These are phyloP conservation scores for Protostelium mycophagum DNA, from an alignment of 78 protist genomes.

Conservation along the genomic window DNA sequence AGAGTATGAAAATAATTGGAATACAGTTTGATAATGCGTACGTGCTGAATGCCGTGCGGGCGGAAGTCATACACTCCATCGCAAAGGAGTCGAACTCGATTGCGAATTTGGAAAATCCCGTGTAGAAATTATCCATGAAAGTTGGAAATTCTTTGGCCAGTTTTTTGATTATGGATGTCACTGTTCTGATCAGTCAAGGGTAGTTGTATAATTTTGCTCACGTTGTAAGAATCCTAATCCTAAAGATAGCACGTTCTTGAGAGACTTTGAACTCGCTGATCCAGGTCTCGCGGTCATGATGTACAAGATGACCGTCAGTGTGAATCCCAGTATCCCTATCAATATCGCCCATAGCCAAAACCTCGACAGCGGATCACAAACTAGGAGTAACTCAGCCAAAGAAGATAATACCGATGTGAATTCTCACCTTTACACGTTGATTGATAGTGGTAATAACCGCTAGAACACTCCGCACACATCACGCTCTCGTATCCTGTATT, in stretches of 20 bases:
- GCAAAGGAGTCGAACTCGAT: neutral
- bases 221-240: neutral
- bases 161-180: neutral
- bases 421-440: neutral
- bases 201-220: neutral
- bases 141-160: neutral
- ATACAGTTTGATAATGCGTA: neutral
- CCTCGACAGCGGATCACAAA: too few species aligned
- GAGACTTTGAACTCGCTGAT: neutral
- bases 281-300: neutral
- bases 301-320: neutral
- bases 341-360: neutral
- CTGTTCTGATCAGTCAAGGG: neutral
- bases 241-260: neutral
- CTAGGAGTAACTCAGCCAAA: too few species aligned
- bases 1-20: neutral
- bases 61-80: neutral
- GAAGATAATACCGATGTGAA: too few species aligned
- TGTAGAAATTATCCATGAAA: neutral
- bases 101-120: neutral
- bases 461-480: neutral
- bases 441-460: neutral
- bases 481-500: neutral
- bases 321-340: neutral
- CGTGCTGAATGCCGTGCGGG: neutral